phyloP scores from a whole-genome alignment of 2,329 filamentous ascomycete genomes.

The Aspergillus amoenus region DNA sequence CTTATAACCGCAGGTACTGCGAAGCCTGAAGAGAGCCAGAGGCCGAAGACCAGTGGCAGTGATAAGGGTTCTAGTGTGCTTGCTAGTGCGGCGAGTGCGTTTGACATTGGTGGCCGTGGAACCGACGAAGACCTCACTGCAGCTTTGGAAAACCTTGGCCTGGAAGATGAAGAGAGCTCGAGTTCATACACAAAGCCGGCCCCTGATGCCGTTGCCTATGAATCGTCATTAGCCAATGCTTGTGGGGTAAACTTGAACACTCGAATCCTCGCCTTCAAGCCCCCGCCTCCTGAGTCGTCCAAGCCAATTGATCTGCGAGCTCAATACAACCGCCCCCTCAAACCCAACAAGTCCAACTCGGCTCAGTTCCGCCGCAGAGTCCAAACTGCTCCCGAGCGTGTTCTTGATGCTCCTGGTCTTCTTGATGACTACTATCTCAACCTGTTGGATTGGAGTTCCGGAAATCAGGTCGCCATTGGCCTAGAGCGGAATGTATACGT shows the following conservation, averaged over 20 bases:
- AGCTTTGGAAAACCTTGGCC: constrained; percentile 74
- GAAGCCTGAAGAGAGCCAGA: constrained; percentile 78
- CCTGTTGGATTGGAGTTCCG: constrained; percentile 95
- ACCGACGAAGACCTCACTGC: constrained; percentile 73
- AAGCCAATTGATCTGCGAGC: constrained; percentile 97
- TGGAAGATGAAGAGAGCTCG: constrained; percentile 70
- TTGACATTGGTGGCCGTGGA: constrained; percentile 61
- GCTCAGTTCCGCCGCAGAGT: constrained; percentile 90
- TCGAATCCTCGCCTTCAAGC: constrained; percentile 97
- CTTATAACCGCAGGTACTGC: constrained; percentile 77
- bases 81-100: constrained; percentile 68
- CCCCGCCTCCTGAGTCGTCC: constrained; percentile 93
- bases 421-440: constrained; percentile 99
- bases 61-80: constrained; percentile 73
- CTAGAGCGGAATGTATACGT: constrained; percentile 97
- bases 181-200: constrained; percentile 73
- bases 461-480: constrained; percentile 96
- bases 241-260: constrained; percentile 93
- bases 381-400: constrained; percentile 90
- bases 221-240: constrained; percentile 84
- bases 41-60: constrained; percentile 69
- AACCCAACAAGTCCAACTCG: constrained; percentile 68
- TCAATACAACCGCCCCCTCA: constrained; percentile 96
- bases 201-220: constrained; percentile 85
- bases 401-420: constrained; percentile 91